Evolutionary conservation across 768 basidiomycete genomes (phyloP).

Genomic region (Boletus subparvulus): DNA sequence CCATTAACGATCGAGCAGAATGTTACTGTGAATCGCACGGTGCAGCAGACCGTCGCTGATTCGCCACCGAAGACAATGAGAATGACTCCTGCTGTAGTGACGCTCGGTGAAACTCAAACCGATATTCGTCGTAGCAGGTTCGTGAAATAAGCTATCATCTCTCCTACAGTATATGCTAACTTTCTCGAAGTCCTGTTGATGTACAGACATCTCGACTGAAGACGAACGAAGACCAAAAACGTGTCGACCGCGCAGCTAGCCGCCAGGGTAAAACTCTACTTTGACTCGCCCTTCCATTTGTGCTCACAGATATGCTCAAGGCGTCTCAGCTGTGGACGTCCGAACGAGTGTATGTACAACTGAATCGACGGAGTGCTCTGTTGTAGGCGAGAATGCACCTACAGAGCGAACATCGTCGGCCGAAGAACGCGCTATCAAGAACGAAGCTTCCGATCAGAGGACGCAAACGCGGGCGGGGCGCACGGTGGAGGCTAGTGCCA

Average conservation of each 20-base stretch:
- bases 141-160: background rate
- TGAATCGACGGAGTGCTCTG: background rate
- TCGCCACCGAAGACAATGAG: background rate
- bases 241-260: background rate
- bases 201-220: background rate
- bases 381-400: background rate
- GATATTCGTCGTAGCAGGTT: background rate
- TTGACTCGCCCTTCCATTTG: background rate
- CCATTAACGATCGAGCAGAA: background rate
- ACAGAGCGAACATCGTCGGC: background rate
- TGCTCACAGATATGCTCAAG: background rate
- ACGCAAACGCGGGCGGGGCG: background rate
- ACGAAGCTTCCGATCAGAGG: background rate
- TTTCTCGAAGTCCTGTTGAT: background rate
- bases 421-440: background rate
- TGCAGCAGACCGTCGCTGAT: background rate
- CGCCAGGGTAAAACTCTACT: background rate
- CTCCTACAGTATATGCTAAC: background rate
- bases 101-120: background rate
- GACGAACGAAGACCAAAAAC: background rate
- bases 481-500: background rate
- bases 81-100: background rate
- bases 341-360: background rate
- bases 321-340: background rate
- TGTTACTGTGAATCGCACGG: background rate